A percentile compares a stretch with the other conserved stretches of the same genome.
phyloP scores from a whole-genome alignment of 2,329 filamentous ascomycete genomes.

The Stagonosporopsis vannaccii region DNA sequence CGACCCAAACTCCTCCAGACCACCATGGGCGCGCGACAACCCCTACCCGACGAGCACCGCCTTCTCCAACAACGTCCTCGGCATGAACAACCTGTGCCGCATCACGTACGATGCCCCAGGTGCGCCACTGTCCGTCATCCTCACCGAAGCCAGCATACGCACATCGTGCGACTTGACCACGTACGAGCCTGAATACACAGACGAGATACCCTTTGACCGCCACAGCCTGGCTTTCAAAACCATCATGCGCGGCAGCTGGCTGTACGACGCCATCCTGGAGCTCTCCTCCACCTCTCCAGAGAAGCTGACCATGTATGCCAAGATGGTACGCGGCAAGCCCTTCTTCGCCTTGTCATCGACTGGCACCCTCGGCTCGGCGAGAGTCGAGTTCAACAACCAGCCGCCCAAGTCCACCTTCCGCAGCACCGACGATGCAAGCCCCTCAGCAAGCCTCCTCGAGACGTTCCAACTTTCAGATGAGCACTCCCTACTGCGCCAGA shows the following conservation, averaged over 20 bases:
- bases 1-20: conserved; percentile 50
- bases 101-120: conserved; percentile 79
- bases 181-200: conserved; percentile 70
- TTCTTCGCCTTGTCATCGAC: conserved; percentile 75
- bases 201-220: conserved; percentile 88
- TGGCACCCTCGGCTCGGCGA: conserved; percentile 66
- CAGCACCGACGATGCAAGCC: not conserved
- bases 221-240: conserved; percentile 86
- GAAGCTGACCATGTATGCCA: conserved; percentile 67
- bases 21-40: conserved; percentile 50
- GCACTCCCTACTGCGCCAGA: conserved; percentile 55
- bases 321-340: conserved; percentile 57
- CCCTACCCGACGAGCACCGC: conserved; percentile 68
- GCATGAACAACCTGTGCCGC: conserved; percentile 85
- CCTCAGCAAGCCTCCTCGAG: conserved; percentile 65
- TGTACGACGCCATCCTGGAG: conserved; percentile 76
- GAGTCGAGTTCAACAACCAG: conserved; percentile 64
- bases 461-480: conserved; percentile 68
- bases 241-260: conserved; percentile 82
- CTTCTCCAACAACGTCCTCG: conserved; percentile 83
- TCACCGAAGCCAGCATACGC: conserved; percentile 80
- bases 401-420: conserved; percentile 29
- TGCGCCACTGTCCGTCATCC: conserved; percentile 80
- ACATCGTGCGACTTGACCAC: conserved; percentile 85
- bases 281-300: conserved; percentile 73